Evolutionary conservation across 768 basidiomycete species (phyloP).

Genomic region (Russula olivacea): DNA sequence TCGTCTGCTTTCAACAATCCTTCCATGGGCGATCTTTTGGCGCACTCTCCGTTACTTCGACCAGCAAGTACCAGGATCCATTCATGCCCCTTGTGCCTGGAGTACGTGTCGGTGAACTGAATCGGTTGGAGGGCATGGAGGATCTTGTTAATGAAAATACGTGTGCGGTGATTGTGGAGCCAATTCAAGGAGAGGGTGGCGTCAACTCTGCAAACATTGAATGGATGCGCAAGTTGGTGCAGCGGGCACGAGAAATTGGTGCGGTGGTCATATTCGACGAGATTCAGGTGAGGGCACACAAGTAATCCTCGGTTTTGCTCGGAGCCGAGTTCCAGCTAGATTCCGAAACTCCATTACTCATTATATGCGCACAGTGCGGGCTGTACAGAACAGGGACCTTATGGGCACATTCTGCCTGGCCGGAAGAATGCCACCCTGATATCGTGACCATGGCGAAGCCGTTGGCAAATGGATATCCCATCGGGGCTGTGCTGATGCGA

Average conservation of each 20-base stretch:
- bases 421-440: slow-evolving; percentile 90
- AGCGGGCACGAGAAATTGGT: slow-evolving; percentile 82
- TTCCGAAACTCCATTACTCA: slow-evolving; percentile 20
- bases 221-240: slow-evolving; percentile 75
- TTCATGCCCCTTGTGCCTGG: slow-evolving; percentile 87
- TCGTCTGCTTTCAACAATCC: slow-evolving; percentile 85
- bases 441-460: slow-evolving; percentile 99
- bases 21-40: slow-evolving; percentile 98
- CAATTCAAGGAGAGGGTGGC: slow-evolving; percentile 97
- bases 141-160: slow-evolving; percentile 69
- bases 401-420: slow-evolving; percentile 87
- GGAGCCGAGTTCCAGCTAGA: neutral
- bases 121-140: slow-evolving; percentile 57
- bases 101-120: slow-evolving; percentile 70
- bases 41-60: slow-evolving; percentile 84
- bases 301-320: too few species aligned
- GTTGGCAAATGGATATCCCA: slow-evolving; percentile 91
- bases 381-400: slow-evolving; percentile 77
- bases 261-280: slow-evolving; percentile 96
- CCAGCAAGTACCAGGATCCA: slow-evolving; percentile 91
- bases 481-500: slow-evolving; percentile 87
- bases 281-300: slow-evolving; percentile 87
- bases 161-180: slow-evolving; percentile 93
- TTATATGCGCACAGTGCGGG: slow-evolving; percentile 63
- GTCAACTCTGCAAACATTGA: slow-evolving; percentile 62